Conservation (phyloP, 2,329 filamentous ascomycete species). For the Alternaria viburni region DNA sequence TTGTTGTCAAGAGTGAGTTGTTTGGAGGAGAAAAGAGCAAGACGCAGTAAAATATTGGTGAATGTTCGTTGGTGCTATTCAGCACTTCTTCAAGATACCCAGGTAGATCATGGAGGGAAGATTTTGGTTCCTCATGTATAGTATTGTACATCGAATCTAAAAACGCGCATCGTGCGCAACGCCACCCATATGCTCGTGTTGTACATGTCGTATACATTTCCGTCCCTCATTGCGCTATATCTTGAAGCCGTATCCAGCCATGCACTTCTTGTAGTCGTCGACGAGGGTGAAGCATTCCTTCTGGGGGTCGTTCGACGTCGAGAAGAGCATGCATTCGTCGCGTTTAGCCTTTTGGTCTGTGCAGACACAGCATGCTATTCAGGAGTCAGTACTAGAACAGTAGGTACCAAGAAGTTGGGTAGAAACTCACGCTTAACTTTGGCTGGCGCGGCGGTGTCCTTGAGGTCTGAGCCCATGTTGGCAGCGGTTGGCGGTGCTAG, state of each 20-base stretch:
- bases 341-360: conserved; percentile 90
- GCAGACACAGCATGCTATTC: conserved; percentile 91
- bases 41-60: conserved; percentile 39
- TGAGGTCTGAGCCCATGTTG: conserved; percentile 56
- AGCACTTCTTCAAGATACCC: conserved; percentile 27
- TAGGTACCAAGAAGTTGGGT: neutral
- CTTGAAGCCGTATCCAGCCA: conserved; percentile 92
- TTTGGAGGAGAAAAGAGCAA: conserved; percentile 47
- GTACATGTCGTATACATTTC: conserved; percentile 42
- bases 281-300: conserved; percentile 84
- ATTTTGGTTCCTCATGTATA: conserved; percentile 28
- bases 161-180: conserved; percentile 33
- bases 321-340: conserved; percentile 99
- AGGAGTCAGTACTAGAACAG: neutral
- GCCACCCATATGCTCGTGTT: conserved; percentile 41
- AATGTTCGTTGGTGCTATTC: neutral
- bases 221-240: conserved; percentile 33
- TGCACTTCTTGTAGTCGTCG: conserved; percentile 86
- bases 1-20: conserved; percentile 65
- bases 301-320: conserved; percentile 79
- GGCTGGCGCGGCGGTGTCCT: conserved; percentile 46
- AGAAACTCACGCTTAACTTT: conserved; percentile 49
- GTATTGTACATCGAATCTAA: conserved; percentile 29
- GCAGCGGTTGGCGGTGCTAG: conserved; percentile 44
- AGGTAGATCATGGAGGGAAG: conserved; percentile 34